Evolutionary conservation across 495 filamentous ascomycete species (phyloP).

Genomic region (Elaphomyces granulatus): DNA sequence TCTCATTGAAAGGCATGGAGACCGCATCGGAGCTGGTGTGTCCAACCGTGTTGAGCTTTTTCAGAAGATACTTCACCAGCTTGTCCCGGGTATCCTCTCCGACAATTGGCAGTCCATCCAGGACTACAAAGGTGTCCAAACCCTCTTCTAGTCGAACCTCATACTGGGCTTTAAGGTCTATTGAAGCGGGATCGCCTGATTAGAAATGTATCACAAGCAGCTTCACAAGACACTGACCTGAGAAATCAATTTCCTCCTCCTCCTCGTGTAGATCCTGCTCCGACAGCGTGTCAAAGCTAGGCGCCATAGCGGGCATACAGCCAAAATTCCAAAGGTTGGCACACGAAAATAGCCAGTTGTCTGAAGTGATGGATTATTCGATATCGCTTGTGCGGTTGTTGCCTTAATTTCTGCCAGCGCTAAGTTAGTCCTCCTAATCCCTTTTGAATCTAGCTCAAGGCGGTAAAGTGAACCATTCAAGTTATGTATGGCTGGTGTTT

Average conservation of each 20-base stretch:
- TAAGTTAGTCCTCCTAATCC: too few species aligned
- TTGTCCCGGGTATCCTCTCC: conserved; percentile 71
- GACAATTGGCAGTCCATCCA: conserved; percentile 85
- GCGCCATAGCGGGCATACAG: conserved; percentile 42
- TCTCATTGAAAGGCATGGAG: conserved; percentile 81
- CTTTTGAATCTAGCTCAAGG: too few species aligned
- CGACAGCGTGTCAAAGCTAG: conserved; percentile 55
- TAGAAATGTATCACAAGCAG: conserved; percentile 18
- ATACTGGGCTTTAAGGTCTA: conserved; percentile 79
- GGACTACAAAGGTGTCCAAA: conserved; percentile 85
- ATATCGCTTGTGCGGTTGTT: not conserved
- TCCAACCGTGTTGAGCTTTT: conserved; percentile 75
- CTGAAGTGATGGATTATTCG: not conserved
- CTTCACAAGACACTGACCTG: conserved; percentile 33
- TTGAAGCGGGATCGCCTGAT: conserved; percentile 2
- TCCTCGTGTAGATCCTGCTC: conserved; percentile 78
- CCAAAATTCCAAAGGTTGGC: not conserved
- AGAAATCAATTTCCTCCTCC: conserved; percentile 86
- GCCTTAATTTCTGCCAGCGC: too few species aligned
- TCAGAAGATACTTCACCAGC: conserved; percentile 84
- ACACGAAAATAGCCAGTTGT: not conserved
- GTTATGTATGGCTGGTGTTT: too few species aligned
- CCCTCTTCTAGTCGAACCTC: conserved; percentile 93
- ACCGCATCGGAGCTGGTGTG: conserved; percentile 73
- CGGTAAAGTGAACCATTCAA: too few species aligned